phyloP scores from a whole-genome alignment of 1,284 basidiomycete species.

The Boletus chippewaensis region DNA sequence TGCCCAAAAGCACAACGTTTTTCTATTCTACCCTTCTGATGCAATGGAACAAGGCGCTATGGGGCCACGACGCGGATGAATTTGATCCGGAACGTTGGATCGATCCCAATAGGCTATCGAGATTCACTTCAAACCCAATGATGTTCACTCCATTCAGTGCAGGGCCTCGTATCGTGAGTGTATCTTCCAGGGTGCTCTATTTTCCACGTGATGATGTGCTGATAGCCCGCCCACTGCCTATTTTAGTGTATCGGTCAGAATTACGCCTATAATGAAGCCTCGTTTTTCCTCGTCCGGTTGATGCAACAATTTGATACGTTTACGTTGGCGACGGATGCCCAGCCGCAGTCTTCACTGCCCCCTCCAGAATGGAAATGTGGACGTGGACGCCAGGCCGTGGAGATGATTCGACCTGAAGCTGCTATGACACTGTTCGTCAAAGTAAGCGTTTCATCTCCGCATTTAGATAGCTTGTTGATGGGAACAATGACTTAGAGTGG shows the following conservation, averaged over 20 bases:
- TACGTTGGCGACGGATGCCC: conserved; percentile 51
- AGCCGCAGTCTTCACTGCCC: conserved; percentile 54
- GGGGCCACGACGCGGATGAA: conserved; percentile 62
- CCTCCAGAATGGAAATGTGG: conserved; percentile 50
- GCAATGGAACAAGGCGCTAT: conserved; percentile 54
- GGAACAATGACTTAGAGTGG: conserved; percentile 38
- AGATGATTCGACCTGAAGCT: conserved; percentile 52
- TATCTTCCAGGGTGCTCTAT: not conserved
- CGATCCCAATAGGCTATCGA: conserved; percentile 42
- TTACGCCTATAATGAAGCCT: conserved; percentile 67
- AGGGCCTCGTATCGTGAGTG: conserved; percentile 49
- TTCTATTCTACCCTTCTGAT: conserved; percentile 53
- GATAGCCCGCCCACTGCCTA: conserved; percentile 13
- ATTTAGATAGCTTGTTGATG: conserved; percentile 5
- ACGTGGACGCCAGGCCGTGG: conserved; percentile 47
- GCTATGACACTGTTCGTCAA: conserved; percentile 58
- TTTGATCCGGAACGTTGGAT: conserved; percentile 72
- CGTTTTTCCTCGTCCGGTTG: conserved; percentile 60
- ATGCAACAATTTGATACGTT: conserved; percentile 59
- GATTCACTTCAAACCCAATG: conserved; percentile 50
- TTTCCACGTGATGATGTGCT: conserved; percentile 8
- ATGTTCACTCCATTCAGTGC: conserved; percentile 68
- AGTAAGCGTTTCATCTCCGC: conserved; percentile 32
- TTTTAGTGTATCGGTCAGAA: conserved; percentile 64
- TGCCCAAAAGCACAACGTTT: conserved; percentile 52